A percentile compares a stretch with the other conserved stretches of the same genome.
phyloP scores from a whole-genome alignment of 2,329 filamentous ascomycete species.

The Alternaria solani region DNA sequence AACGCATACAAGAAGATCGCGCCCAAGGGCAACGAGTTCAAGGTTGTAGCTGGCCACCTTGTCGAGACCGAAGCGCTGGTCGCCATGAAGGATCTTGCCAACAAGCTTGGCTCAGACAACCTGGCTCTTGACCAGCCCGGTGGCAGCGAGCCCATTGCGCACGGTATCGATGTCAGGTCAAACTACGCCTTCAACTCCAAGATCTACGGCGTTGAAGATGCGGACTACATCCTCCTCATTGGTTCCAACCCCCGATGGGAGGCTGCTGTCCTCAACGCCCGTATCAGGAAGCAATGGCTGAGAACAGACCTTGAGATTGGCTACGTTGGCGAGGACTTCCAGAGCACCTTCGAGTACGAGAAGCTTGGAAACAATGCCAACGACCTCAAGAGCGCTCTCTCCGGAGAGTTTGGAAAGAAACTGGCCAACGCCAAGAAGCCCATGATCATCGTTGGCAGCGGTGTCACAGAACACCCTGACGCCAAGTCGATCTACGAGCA shows the following conservation, averaged over 20 bases:
- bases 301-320: constrained; percentile 93
- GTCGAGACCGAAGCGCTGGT: constrained; percentile 93
- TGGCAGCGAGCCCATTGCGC: constrained; percentile 83
- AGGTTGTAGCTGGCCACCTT: constrained; percentile 89
- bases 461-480: constrained; percentile 87
- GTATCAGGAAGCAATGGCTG: constrained; percentile 97
- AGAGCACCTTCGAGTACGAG: constrained; percentile 95
- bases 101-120: constrained; percentile 96
- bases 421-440: constrained; percentile 85
- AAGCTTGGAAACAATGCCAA: constrained; percentile 82
- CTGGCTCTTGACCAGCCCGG: constrained; percentile 88
- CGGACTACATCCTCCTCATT: constrained; percentile 88
- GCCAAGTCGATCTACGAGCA: constrained; percentile 93
- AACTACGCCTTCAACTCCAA: constrained; percentile 98
- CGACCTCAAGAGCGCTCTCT: constrained; percentile 83
- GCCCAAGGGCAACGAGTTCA: constrained; percentile 93
- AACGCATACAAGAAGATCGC: constrained; percentile 80
- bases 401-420: constrained; percentile 92
- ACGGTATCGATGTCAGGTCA: constrained; percentile 90
- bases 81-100: constrained; percentile 95
- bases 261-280: constrained; percentile 92
- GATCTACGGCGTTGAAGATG: constrained; percentile 92
- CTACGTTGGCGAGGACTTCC: constrained; percentile 87
- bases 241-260: constrained; percentile 96
- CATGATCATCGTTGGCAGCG: constrained; percentile 96